phyloP scores from a whole-genome alignment of 495 filamentous ascomycete species.

The Usnea hakonensis region DNA sequence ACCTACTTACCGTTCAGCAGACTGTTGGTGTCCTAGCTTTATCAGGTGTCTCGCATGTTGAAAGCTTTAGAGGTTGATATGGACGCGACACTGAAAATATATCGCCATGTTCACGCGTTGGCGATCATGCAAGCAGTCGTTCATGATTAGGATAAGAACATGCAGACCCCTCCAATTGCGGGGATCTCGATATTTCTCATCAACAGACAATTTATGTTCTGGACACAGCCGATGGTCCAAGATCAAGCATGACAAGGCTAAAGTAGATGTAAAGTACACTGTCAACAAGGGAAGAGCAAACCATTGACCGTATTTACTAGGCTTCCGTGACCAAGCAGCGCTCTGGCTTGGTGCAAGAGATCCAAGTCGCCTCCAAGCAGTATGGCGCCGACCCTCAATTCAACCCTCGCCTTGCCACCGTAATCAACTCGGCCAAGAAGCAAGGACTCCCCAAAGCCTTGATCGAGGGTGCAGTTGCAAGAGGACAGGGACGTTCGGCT shows the following conservation, averaged over 20 bases:
- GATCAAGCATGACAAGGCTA: slow-evolving; percentile 89
- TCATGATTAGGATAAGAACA: background rate
- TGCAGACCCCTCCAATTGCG: background rate
- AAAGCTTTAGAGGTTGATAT: background rate
- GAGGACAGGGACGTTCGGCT: slow-evolving; percentile 74
- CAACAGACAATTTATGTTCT: slow-evolving; percentile 40
- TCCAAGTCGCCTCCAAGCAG: slow-evolving; percentile 40
- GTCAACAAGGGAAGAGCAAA: background rate
- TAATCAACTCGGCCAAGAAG: slow-evolving; percentile 76
- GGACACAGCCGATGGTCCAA: slow-evolving; percentile 91
- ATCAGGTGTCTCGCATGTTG: too few relatives aligned
- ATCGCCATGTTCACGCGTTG: too few relatives aligned
- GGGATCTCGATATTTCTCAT: slow-evolving; percentile 13
- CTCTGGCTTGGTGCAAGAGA: slow-evolving; percentile 43
- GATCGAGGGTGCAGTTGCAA: slow-evolving; percentile 77
- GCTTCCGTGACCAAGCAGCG: slow-evolving; percentile 41
- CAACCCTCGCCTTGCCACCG: slow-evolving; percentile 65
- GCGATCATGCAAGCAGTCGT: background rate
- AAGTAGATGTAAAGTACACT: slow-evolving; percentile 49
- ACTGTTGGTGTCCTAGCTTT: too few relatives aligned
- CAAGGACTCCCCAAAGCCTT: slow-evolving; percentile 71
- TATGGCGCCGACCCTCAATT: slow-evolving; percentile 60
- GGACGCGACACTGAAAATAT: background rate
- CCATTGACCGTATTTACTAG: slow-evolving; percentile 23
- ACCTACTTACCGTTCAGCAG: too few relatives aligned